Evolutionary conservation across 225 moss, liverwort and hornwort species (phyloP), one percentile per base, ranked within the genome.

Genomic region (Bryum argenteum): DNA sequence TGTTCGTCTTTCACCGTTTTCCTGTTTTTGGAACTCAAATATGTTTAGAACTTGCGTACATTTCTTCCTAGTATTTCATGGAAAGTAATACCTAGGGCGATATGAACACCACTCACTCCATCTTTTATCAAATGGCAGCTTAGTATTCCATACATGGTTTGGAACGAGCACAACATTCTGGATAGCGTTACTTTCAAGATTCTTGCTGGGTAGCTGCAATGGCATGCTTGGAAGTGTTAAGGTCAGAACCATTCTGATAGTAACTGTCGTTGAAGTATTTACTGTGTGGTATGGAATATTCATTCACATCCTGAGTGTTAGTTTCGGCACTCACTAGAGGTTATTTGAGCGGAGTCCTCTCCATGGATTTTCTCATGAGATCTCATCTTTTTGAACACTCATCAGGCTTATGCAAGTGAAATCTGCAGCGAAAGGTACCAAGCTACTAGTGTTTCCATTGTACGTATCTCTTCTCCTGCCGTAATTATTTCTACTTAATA

Each of bases 171-270:
- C 75, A 45, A 88, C 60, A 37, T 94, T 92, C 61, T 94, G 89
- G 92, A 80, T 89, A 74, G 94, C 91, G 52, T 10, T 98, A 39
- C 2, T 79, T 20, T 65, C 80, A 54, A 88, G 98, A 54, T 79
- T 98, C 42, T 71, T 94, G 61, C 79, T 98, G 10, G 98, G 98
- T 38, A 9, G 66, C 28, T 98, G 87, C 79, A 92, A 94, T 65
- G 98, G 94, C 21, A 88, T 92, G 75, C 88, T 94, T 63, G 94
- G 92, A 24, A 81, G 94, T 61, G 72, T 91, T 9, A 98, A 91
- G 94, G 97, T 94, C 54, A 70, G 57, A 53, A n/a, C 10, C 10
- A 61, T 39, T 60, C 48, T 2, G 26, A 11, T 11, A 44, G 55
- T 19, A 47, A 26, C 8, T 42, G 6, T 13, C 14, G 13, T 56